Evolutionary conservation across 345 rosid genomes (phyloP).

Genomic region (Salix dunnii): DNA sequence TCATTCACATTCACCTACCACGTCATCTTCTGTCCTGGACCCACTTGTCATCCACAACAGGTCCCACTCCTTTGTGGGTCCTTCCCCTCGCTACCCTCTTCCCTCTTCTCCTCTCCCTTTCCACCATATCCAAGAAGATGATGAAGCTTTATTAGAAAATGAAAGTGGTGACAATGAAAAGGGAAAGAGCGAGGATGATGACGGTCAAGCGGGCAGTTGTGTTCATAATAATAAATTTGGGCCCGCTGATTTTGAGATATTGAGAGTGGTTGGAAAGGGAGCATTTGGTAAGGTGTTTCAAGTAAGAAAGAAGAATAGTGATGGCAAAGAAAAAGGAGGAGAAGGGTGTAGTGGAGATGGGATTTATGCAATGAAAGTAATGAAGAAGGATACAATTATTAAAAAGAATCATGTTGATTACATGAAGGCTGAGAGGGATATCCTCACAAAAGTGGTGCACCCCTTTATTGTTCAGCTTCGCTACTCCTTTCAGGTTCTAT

Average conservation of each 20-base stretch:
- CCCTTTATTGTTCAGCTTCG: constrained; percentile 71
- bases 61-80: constrained; percentile 73
- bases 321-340: not conserved
- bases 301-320: constrained; percentile 42
- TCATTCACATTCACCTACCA: constrained; percentile 26
- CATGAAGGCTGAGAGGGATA: constrained; percentile 74
- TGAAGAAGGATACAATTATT: constrained; percentile 61
- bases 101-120: constrained; percentile 41
- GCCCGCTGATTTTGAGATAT: constrained; percentile 56
- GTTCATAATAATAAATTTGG: constrained; percentile 30
- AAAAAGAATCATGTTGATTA: constrained; percentile 73
- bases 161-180: constrained; percentile 16
- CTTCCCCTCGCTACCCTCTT: constrained; percentile 62
- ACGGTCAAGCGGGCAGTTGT: not conserved
- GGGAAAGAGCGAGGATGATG: not conserved
- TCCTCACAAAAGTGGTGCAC: constrained; percentile 63
- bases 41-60: constrained; percentile 58
- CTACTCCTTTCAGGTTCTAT: constrained; percentile 64
- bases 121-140: constrained; percentile 43
- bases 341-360: constrained; percentile 42
- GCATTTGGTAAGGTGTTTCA: constrained; percentile 72
- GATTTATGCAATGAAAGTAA: constrained; percentile 71
- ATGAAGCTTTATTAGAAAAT: constrained; percentile 19
- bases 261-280: constrained; percentile 65
- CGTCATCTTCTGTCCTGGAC: constrained; percentile 27